These are phyloP conservation scores for Nyctanthes arbortristis DNA, from an alignment of 257 asterid species.

Conservation along the genomic window DNA sequence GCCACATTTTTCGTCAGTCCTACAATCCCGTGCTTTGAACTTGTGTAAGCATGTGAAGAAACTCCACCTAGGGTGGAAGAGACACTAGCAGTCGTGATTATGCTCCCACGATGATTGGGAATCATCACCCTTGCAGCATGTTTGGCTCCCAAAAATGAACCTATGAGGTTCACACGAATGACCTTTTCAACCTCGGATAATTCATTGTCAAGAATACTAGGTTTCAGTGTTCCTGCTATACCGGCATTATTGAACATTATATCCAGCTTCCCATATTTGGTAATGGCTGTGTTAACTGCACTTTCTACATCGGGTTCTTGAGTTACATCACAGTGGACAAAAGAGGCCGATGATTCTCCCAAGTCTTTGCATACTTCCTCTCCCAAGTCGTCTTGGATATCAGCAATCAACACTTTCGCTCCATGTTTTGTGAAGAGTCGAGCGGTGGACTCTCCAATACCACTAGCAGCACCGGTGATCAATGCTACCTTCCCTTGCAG, in stretches of 20 bases:
- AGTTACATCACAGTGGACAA: conserved; percentile 53
- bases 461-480: conserved; percentile 53
- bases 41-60: conserved; percentile 26
- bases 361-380: conserved; percentile 27
- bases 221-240: conserved; percentile 2
- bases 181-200: conserved; percentile 28
- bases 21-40: conserved; percentile 41
- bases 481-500: conserved; percentile 44
- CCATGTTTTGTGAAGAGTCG: conserved; percentile 37
- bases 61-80: conserved; percentile 43
- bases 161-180: conserved; percentile 35
- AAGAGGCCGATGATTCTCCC: conserved; percentile 17
- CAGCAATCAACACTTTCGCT: conserved; percentile 55
- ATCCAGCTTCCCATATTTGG: conserved; percentile 48
- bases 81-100: conserved; percentile 50
- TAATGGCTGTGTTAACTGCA: conserved; percentile 30
- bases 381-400: conserved; percentile 50
- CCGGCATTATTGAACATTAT: conserved; percentile 59
- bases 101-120: conserved; percentile 37
- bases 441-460: conserved; percentile 48
- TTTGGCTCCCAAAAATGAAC: conserved; percentile 46
- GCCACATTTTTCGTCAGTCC: conserved; percentile 46
- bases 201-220: conserved; percentile 22
- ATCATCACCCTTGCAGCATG: conserved; percentile 58
- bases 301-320: conserved; percentile 34